These are phyloP conservation scores for Calycina herbarum DNA, from an alignment of 2,329 filamentous ascomycete genomes.

Conservation along the genomic window DNA sequence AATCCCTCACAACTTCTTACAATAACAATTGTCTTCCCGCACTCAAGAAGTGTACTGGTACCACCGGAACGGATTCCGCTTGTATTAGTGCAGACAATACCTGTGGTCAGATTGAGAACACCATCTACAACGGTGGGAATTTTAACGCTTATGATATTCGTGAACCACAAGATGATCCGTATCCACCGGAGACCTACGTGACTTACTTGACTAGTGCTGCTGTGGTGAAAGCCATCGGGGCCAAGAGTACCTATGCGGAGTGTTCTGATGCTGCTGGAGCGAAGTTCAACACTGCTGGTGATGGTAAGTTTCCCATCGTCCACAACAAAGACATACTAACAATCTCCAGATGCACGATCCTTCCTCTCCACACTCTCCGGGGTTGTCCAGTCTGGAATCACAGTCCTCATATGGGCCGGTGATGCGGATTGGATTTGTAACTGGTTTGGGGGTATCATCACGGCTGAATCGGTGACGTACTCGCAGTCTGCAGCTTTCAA, in stretches of 20 bases:
- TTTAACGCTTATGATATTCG: slow-evolving; percentile 37
- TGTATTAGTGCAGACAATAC: slow-evolving; percentile 68
- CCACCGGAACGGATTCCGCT: slow-evolving; percentile 70
- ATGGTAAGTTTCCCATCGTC: slow-evolving; percentile 28
- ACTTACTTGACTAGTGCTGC: slow-evolving; percentile 40
- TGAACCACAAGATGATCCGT: slow-evolving; percentile 35
- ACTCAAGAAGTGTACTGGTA: slow-evolving; percentile 40
- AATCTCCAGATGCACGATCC: slow-evolving; percentile 38
- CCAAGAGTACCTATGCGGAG: slow-evolving; percentile 42
- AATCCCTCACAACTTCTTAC: slow-evolving; percentile 38
- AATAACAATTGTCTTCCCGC: slow-evolving; percentile 41
- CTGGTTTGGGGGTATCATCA: slow-evolving; percentile 50
- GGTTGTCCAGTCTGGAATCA: slow-evolving; percentile 48
- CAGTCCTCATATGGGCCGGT: slow-evolving; percentile 52
- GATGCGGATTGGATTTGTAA: slow-evolving; percentile 59
- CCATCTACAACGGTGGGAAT: slow-evolving; percentile 33
- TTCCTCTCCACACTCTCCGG: slow-evolving; percentile 43
- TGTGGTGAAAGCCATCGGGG: slow-evolving; percentile 46
- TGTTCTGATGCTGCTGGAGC: slow-evolving; percentile 40
- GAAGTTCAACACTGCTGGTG: slow-evolving; percentile 42
- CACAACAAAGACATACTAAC: neutral
- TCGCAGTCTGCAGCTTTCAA: slow-evolving; percentile 43
- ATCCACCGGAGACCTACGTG: slow-evolving; percentile 41
- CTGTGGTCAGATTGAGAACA: slow-evolving; percentile 44
- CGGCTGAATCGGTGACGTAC: slow-evolving; percentile 47